Base-by-base conservation (phyloP, 306 rosid species). In the Cucurbita argyrosperma region DNA sequence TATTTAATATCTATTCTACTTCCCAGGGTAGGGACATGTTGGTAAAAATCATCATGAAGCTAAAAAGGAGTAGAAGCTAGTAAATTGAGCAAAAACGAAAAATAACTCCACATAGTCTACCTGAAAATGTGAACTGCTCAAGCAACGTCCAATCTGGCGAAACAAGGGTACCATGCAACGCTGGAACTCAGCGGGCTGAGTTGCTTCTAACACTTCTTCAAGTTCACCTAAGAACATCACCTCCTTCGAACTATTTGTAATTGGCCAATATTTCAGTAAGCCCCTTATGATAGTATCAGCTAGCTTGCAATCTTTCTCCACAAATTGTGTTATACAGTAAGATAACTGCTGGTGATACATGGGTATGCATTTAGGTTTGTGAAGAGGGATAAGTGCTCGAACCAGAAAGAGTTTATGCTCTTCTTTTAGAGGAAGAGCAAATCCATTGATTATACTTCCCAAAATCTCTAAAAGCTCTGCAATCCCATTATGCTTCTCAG, bases 61-160 rank as follows among this genome's bases (percentile, higher is more conserved):
- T 5, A 54, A 53, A 69, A 58, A 67, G 68, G 70, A 58, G 45
- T 57, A 50, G 42, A 76, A 75, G 54, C 52, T 11, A 63, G 30
- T 63, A 75, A 50, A 70, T 35, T 74, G 52, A 83, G 82, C 66
- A 18, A 60, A 54, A 67, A 10, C 60, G 26, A 61, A 62, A 77
- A 81, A 16, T 19, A 59, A 30, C 35, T 43, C 43, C 66, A 72
- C 73, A 77, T 74, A 67, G 75, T 78, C 85, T 73, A 94, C 99
- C 99, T 94, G 99, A 76, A 94, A 94, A 84, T 94, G 99, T 39
- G 90, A 89, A 87, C 97, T 91, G 88, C 96, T 91, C 83, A 94
- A 80, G 85, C 95, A 94, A 26, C 89, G 90, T 9, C 86, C 83
- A 78, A 94, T 85, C 83, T 84, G 97, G 58, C 85, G 92, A 77